A percentile compares a stretch with the other conserved stretches of the same genome.
phyloP scores from a whole-genome alignment of 768 basidiomycete species.

The Termitomyces sp. region DNA sequence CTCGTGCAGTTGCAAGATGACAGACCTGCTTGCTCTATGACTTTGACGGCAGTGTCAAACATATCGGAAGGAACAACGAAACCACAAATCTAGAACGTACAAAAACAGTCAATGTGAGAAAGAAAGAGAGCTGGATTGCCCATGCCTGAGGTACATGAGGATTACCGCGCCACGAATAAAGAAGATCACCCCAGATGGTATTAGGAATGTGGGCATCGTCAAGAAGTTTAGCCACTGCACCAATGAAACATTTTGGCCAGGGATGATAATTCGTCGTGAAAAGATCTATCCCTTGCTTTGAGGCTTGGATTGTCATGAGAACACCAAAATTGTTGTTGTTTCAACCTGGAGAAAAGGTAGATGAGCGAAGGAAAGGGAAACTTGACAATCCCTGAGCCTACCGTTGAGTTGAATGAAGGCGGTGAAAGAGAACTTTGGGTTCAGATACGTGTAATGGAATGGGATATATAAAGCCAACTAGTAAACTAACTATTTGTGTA shows the following conservation, averaged over 20 bases:
- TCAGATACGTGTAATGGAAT: too few relatives aligned
- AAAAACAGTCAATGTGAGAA: neutral
- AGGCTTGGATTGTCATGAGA: neutral
- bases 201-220: neutral
- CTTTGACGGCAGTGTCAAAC: neutral
- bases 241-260: neutral
- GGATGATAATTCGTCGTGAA: neutral
- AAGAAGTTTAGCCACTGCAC: neutral
- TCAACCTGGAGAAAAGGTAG: neutral
- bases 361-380: neutral
- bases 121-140: neutral
- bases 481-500: too few relatives aligned
- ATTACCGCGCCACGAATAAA: neutral
- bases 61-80: neutral
- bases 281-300: neutral
- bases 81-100: neutral
- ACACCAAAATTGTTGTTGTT: neutral
- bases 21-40: neutral
- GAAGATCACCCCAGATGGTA: neutral
- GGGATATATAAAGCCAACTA: too few relatives aligned
- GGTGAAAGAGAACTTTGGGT: too few relatives aligned
- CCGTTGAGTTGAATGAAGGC: too few relatives aligned
- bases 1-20: neutral
- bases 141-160: neutral
- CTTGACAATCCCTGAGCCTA: neutral